phyloP scores from a whole-genome alignment of 495 filamentous ascomycete species.

The Neurospora sublineolata region DNA sequence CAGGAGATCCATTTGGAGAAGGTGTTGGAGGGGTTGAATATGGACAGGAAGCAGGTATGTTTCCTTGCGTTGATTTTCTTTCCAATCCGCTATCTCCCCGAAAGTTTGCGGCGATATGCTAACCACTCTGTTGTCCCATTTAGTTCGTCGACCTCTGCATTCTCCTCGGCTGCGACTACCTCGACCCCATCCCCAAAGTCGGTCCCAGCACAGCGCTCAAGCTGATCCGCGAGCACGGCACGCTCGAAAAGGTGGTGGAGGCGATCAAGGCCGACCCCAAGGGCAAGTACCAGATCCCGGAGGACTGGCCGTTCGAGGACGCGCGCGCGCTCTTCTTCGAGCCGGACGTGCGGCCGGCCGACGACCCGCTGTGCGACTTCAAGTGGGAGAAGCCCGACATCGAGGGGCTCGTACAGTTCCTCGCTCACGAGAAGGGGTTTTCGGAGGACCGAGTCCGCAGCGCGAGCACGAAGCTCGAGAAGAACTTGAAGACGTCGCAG shows the following conservation, averaged over 20 bases:
- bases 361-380: slow-evolving; percentile 82
- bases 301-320: slow-evolving; percentile 88
- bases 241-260: slow-evolving; percentile 76
- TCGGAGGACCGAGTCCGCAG: slow-evolving; percentile 81
- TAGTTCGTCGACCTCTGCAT: slow-evolving; percentile 98
- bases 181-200: slow-evolving; percentile 89
- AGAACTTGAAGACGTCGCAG: slow-evolving; percentile 79
- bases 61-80: not conserved
- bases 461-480: slow-evolving; percentile 63
- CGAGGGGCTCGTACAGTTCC: slow-evolving; percentile 75
- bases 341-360: slow-evolving; percentile 78
- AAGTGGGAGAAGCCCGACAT: slow-evolving; percentile 93
- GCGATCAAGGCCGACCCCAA: slow-evolving; percentile 54
- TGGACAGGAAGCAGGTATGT: slow-evolving; percentile 71
- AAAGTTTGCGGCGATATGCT: not conserved
- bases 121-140: not conserved
- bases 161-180: slow-evolving; percentile 93
- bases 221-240: slow-evolving; percentile 80
- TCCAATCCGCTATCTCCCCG: not conserved
- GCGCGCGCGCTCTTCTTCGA: slow-evolving; percentile 83
- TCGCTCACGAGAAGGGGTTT: slow-evolving; percentile 92
- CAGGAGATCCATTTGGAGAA: slow-evolving; percentile 83
- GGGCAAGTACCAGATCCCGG: slow-evolving; percentile 69
- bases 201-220: slow-evolving; percentile 85
- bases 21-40: slow-evolving; percentile 70